A percentile compares a stretch with the other conserved stretches of the same genome.
Evolutionary conservation across 495 filamentous ascomycete species (phyloP).

Genomic region (Xylaria acuta): DNA sequence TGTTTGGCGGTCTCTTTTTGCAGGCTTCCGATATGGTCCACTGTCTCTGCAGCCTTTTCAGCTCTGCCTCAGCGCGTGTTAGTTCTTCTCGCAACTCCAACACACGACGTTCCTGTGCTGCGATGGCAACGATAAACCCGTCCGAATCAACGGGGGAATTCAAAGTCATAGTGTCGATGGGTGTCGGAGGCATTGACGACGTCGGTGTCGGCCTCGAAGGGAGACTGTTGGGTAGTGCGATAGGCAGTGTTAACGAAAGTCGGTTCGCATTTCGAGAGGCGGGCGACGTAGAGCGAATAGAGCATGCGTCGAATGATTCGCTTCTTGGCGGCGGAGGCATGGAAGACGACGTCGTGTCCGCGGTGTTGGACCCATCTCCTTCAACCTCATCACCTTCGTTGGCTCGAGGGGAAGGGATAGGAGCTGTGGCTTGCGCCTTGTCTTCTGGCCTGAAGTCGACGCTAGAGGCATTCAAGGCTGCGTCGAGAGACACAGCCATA

Average conservation of each 20-base stretch:
- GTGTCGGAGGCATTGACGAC: conserved; percentile 55
- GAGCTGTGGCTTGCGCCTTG: conserved; percentile 27
- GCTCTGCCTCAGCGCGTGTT: conserved; percentile 75
- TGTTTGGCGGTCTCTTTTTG: conserved; percentile 74
- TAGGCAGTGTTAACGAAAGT: conserved; percentile 81
- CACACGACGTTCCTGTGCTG: conserved; percentile 90
- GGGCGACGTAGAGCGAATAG: conserved; percentile 59
- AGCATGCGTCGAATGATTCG: conserved; percentile 51
- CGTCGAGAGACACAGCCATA: conserved; percentile 40
- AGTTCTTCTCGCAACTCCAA: conserved; percentile 92
- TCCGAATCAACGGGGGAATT: conserved; percentile 69
- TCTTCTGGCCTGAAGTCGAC: conserved; percentile 30
- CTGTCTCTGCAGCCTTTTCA: conserved; percentile 79
- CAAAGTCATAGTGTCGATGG: conserved; percentile 45
- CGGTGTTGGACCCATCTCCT: conserved; percentile 31
- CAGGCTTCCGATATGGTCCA: conserved; percentile 78
- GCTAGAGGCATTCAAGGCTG: conserved; percentile 38
- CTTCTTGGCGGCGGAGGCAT: conserved; percentile 32
- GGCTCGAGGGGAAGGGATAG: conserved; percentile 28
- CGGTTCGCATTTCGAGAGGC: conserved; percentile 72
- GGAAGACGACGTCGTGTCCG: conserved; percentile 32
- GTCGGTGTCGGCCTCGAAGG: conserved; percentile 53
- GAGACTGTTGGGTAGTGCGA: conserved; percentile 53
- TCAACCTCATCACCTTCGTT: conserved; percentile 28
- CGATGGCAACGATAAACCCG: conserved; percentile 85